Evolutionary conservation across 768 basidiomycete species (phyloP).

Genomic region (Psilocybe azurescens): DNA sequence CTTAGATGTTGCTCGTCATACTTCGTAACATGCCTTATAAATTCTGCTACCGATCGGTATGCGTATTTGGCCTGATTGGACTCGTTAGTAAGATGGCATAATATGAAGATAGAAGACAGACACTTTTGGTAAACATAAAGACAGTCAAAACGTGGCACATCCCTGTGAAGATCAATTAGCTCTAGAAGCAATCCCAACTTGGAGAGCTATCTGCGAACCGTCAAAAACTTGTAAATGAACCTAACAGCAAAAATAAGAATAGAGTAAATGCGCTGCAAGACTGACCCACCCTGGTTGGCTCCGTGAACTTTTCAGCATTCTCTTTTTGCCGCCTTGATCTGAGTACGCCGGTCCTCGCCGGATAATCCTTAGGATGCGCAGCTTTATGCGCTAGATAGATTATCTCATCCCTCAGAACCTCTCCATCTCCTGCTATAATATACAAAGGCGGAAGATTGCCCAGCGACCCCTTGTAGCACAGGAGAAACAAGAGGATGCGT

Average conservation of each 20-base stretch:
- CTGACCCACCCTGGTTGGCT: slow-evolving; percentile 51
- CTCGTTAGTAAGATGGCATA: not conserved
- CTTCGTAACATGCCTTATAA: slow-evolving; percentile 57
- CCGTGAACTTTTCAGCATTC: slow-evolving; percentile 54
- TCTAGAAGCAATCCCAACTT: not conserved
- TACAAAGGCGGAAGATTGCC: slow-evolving; percentile 80
- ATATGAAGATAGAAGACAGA: slow-evolving; percentile 30
- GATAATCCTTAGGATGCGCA: slow-evolving; percentile 71
- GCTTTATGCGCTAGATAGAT: slow-evolving; percentile 82
- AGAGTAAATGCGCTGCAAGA: not conserved
- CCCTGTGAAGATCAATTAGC: slow-evolving; percentile 37
- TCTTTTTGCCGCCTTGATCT: slow-evolving; percentile 51
- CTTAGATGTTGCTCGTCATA: slow-evolving; percentile 40
- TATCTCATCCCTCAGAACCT: slow-evolving; percentile 80
- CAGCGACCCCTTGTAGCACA: slow-evolving; percentile 69
- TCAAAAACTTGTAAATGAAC: slow-evolving; percentile 82
- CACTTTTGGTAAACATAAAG: slow-evolving; percentile 68
- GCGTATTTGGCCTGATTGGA: slow-evolving; percentile 57
- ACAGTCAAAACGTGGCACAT: slow-evolving; percentile 80
- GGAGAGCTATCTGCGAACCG: slow-evolving; percentile 41
- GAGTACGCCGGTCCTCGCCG: slow-evolving; percentile 58
- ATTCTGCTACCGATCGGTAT: slow-evolving; percentile 62
- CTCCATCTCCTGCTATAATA: slow-evolving; percentile 74
- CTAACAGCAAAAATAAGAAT: slow-evolving; percentile 29
- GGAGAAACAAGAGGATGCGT: slow-evolving; percentile 79